Conservation (phyloP, 78 protist species). For the Dictyostelium discoideum region DNA sequence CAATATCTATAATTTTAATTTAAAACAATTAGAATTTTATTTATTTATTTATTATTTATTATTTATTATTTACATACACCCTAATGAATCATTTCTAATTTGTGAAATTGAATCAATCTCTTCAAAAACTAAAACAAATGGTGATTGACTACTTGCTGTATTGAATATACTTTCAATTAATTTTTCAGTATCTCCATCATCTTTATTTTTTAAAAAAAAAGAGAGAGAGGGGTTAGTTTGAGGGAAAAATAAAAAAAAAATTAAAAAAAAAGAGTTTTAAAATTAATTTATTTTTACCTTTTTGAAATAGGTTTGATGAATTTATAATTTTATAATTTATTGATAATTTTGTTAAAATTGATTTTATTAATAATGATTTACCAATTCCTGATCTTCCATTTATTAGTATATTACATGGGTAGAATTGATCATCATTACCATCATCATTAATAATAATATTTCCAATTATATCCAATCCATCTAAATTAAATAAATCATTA, state of each 20-base stretch:
- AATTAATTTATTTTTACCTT: neutral
- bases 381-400: constrained; percentile 64
- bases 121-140: constrained; percentile 70
- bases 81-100: constrained; percentile 9
- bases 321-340: neutral
- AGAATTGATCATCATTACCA: neutral
- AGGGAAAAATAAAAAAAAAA: no score
- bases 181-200: constrained; percentile 71
- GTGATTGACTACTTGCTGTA: neutral
- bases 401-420: constrained; percentile 18
- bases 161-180: constrained; percentile 6
- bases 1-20: constrained; percentile 24
- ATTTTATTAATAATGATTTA: constrained; percentile 15
- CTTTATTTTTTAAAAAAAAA: neutral
- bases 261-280: neutral
- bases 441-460: neutral
- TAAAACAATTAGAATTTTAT: neutral
- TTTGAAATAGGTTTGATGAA: constrained; percentile 48
- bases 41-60: neutral
- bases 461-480: neutral
- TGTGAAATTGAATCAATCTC: constrained; percentile 57
- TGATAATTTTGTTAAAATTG: constrained; percentile 13
- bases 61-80: neutral
- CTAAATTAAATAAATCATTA: neutral
- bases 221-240: no score